These are phyloP conservation scores for Umbelopsis sp. DNA, from an alignment of 371 early-diverging fungal species.

Conservation along the genomic window DNA sequence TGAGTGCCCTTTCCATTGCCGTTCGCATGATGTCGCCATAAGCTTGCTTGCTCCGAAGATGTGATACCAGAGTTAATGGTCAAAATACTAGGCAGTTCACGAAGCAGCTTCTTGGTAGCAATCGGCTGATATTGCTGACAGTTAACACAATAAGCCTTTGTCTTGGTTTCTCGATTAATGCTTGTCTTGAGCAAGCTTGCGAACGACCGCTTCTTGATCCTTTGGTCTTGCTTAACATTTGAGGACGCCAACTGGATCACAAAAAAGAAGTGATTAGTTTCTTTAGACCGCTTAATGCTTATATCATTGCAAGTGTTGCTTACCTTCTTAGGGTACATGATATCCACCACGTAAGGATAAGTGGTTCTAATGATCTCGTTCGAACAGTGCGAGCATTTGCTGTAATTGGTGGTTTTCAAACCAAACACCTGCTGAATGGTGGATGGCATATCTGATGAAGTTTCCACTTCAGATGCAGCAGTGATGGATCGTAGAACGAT, in stretches of 20 bases:
- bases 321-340: constrained; percentile 71
- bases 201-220: constrained; percentile 53
- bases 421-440: constrained; percentile 78
- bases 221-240: constrained; percentile 33
- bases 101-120: constrained; percentile 64
- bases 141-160: constrained; percentile 79
- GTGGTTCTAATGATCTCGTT: constrained; percentile 64
- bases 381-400: constrained; percentile 67
- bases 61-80: constrained; percentile 71
- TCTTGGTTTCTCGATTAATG: constrained; percentile 70
- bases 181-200: constrained; percentile 67
- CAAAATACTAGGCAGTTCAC: constrained; percentile 66
- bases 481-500: constrained; percentile 34
- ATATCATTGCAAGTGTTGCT: background rate
- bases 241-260: background rate
- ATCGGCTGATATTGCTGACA: constrained; percentile 78
- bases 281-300: background rate
- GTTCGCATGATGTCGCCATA: constrained; percentile 53
- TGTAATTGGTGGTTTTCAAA: constrained; percentile 62
- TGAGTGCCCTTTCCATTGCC: background rate
- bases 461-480: constrained; percentile 20
- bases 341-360: constrained; percentile 79
- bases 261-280: background rate
- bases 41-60: constrained; percentile 55
- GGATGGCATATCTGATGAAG: constrained; percentile 38